Percentiles rank a stretch among this genome's conserved stretches.
Evolutionary conservation across 768 basidiomycete species (phyloP).

Genomic region (Kwoniella shandongensis): DNA sequence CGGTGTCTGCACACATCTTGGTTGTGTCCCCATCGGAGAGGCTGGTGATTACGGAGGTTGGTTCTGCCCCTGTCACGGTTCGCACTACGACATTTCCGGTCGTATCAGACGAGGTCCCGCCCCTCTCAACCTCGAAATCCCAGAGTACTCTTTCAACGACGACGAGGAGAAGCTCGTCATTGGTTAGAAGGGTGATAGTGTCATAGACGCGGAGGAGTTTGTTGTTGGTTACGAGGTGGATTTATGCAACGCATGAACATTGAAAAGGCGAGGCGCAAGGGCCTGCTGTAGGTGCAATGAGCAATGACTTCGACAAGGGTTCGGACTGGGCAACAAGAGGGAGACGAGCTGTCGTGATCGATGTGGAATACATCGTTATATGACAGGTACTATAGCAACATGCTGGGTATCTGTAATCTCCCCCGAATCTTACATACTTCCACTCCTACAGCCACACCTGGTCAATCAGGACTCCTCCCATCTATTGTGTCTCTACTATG

Average conservation of each 20-base stretch:
- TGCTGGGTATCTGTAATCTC: too few species aligned
- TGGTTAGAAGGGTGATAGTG: conserved; percentile 59
- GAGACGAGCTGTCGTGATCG: too few species aligned
- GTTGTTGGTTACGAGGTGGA: neutral
- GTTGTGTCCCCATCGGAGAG: conserved; percentile 97
- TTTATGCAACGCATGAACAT: conserved; percentile 1
- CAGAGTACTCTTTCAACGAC: conserved; percentile 82
- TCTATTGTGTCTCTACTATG: too few species aligned
- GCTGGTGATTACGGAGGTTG: conserved; percentile 97
- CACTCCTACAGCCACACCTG: too few species aligned
- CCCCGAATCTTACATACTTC: too few species aligned
- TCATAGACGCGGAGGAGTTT: neutral
- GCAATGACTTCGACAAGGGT: too few species aligned
- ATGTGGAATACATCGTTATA: too few species aligned
- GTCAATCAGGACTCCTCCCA: too few species aligned
- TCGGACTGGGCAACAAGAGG: too few species aligned
- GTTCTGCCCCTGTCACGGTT: conserved; percentile 99
- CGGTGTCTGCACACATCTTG: conserved; percentile 76
- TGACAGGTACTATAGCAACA: too few species aligned
- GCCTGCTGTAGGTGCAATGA: too few species aligned
- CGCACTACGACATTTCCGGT: conserved; percentile 91
- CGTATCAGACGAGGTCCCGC: conserved; percentile 95
- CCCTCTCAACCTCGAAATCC: conserved; percentile 94
- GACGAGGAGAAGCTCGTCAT: conserved; percentile 81
- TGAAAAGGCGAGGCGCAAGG: too few species aligned